Evolutionary conservation across 2,329 filamentous ascomycete species (phyloP), one percentile per base, ranked within the genome.

Genomic region (Alternaria burnsii): DNA sequence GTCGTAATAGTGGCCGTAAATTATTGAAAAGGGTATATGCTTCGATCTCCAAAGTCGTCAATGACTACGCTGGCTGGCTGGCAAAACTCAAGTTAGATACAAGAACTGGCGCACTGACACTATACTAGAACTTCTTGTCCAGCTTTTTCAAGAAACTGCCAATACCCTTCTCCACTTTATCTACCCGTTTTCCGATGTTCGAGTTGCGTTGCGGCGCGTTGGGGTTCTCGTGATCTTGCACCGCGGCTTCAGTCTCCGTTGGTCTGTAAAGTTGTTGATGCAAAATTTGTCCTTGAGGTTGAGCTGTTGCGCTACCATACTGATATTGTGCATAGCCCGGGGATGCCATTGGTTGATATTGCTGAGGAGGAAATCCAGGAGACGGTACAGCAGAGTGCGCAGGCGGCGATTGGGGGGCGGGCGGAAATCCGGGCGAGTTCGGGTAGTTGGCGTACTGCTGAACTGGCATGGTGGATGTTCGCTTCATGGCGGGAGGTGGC

Each of bases 81-180:
- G 61, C 47, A 56, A 26, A 64, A 58, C 52, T 12, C n/a, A 58
- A 50, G 40, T 52, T 50, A 53, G 42, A 43, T 36, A 58, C 51
- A 55, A 38, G 34, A 55, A 38, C 53, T 22, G n/a, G 24, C 42
- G 47, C 53, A 18, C 47, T 40, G 14, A 26, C 22, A 34, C n/a
- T 26, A 20, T 26, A 16, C 52, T 65, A 72, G 48, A 90, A 89
- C 74, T 88, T 91, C 87, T 91, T 92, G 81, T 93, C 91, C 77
- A 93, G 85, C 80, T 89, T 92, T 84, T 90, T 92, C 66, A 93
- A 78, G 82, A 93, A 89, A 7, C 88, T 87, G 28, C 87, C 86
- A 5, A 93, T 86, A 1, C 89, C 88, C 76, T 88, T 88, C 80
- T 93, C 91, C 34, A 93, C 70, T 69, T 86, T 84, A 28, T 87